A percentile compares a stretch with the other conserved stretches of the same genome.
Evolutionary conservation across 306 rosid species (phyloP).

Genomic region (Hylodesmum podocarpum): DNA sequence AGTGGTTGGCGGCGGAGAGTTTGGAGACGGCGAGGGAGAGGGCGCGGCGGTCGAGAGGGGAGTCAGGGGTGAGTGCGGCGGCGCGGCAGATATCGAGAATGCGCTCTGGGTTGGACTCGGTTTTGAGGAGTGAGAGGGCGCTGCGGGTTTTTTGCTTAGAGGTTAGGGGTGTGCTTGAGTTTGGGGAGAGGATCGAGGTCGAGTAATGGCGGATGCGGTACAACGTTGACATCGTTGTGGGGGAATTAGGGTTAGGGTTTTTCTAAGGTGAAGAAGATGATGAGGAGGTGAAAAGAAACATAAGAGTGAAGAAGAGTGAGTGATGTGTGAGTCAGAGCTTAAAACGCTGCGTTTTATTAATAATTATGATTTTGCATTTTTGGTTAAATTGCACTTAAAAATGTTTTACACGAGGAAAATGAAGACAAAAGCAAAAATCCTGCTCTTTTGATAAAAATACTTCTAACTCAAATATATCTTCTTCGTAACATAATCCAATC

Average conservation of each 20-base stretch:
- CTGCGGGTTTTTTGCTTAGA: slow-evolving; percentile 49
- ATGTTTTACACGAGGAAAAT: too few species aligned
- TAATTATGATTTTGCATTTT: too few species aligned
- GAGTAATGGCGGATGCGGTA: slow-evolving; percentile 59
- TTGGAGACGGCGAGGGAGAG: slow-evolving; percentile 63
- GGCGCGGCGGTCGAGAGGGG: slow-evolving; percentile 64
- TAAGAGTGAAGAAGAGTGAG: neutral
- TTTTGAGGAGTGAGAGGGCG: slow-evolving; percentile 60
- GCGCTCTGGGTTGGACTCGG: slow-evolving; percentile 67
- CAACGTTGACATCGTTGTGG: slow-evolving; percentile 47
- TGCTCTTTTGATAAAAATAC: too few species aligned
- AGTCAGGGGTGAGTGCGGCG: slow-evolving; percentile 67
- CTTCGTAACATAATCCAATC: too few species aligned
- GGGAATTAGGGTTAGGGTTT: slow-evolving; percentile 42
- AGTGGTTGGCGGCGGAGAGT: slow-evolving; percentile 58
- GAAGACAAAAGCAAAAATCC: too few species aligned
- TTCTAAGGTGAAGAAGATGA: neutral
- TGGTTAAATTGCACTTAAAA: too few species aligned
- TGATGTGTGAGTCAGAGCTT: too few species aligned
- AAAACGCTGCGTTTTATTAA: too few species aligned
- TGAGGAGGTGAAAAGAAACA: neutral
- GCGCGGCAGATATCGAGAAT: slow-evolving; percentile 76
- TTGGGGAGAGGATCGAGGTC: slow-evolving; percentile 56
- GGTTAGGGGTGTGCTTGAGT: slow-evolving; percentile 47
- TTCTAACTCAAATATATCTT: too few species aligned